These are phyloP conservation scores for Quillaja saponaria DNA, from an alignment of 306 rosid species.

Conservation along the genomic window DNA sequence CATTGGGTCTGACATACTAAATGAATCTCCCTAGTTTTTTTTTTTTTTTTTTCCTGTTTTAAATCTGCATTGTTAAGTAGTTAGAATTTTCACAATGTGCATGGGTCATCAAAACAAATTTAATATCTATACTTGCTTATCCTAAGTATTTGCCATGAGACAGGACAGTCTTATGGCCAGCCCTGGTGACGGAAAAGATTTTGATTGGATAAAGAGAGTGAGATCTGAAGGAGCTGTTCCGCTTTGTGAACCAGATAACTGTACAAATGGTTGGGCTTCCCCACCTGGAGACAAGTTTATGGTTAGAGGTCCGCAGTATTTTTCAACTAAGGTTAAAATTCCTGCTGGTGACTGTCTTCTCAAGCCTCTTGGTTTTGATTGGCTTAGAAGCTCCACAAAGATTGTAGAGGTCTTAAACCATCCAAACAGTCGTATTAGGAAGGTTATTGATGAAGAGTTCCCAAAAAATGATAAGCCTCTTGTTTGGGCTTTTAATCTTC, in stretches of 20 bases:
- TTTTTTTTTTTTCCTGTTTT: too few species aligned
- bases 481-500: conserved; percentile 89
- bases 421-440: conserved; percentile 61
- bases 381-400: conserved; percentile 79
- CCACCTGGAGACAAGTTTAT: conserved; percentile 74
- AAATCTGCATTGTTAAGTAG: too few species aligned
- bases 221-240: conserved; percentile 74
- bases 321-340: conserved; percentile 67
- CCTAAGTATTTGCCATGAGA: too few species aligned
- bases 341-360: conserved; percentile 72
- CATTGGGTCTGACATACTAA: too few species aligned
- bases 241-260: conserved; percentile 48
- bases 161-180: conserved; percentile 52
- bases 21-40: too few species aligned
- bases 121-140: too few species aligned
- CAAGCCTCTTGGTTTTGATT: conserved; percentile 89
- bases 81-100: too few species aligned
- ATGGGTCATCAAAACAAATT: too few species aligned
- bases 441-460: conserved; percentile 61
- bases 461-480: conserved; percentile 64
- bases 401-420: conserved; percentile 61
- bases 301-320: conserved; percentile 91
- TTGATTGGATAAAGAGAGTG: conserved; percentile 67
- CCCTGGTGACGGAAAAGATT: conserved; percentile 38
- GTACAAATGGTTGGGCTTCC: conserved; percentile 77